Conservation (phyloP, 2,329 filamentous ascomycete species). For the Alternaria triticimaculans region DNA sequence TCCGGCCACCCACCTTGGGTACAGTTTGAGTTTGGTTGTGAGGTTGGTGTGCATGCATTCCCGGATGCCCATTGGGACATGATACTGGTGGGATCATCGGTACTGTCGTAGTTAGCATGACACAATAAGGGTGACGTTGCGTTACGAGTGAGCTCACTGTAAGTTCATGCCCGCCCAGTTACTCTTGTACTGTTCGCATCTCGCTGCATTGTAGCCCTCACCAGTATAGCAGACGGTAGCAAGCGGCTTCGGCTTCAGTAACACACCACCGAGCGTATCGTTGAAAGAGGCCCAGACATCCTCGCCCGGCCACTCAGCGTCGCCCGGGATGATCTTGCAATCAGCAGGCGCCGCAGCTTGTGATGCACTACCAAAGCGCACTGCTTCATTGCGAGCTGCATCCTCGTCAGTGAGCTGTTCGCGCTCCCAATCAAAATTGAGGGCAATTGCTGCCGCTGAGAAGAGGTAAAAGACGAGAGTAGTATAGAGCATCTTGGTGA, state of each 20-base stretch:
- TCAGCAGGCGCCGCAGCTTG: background rate
- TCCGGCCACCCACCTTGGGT: constrained; percentile 33
- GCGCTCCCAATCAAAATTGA: constrained; percentile 35
- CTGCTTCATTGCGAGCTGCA: constrained; percentile 16
- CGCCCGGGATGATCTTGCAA: constrained; percentile 30
- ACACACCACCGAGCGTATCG: constrained; percentile 26
- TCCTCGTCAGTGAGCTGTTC: constrained; percentile 31
- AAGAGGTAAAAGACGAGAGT: background rate
- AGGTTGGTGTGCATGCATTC: constrained; percentile 48
- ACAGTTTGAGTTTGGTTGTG: constrained; percentile 32
- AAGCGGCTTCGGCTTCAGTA: constrained; percentile 32
- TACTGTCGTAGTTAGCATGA: constrained; percentile 12
- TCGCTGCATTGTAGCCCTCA: constrained; percentile 19
- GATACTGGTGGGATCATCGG: constrained; percentile 29
- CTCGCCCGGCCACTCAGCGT: constrained; percentile 30
- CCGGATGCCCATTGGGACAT: constrained; percentile 36
- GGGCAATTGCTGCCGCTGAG: background rate
- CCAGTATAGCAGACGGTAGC: constrained; percentile 33
- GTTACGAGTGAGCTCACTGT: constrained; percentile 20
- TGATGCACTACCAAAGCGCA: constrained; percentile 20
- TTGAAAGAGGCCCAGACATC: constrained; percentile 31
- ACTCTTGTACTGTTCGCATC: constrained; percentile 23
- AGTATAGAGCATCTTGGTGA: background rate
- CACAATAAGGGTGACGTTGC: background rate
- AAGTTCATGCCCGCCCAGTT: constrained; percentile 24